Evolutionary conservation across 2,329 filamentous ascomycete species (phyloP).

Genomic region (Chaetomiaceae sp.): DNA sequence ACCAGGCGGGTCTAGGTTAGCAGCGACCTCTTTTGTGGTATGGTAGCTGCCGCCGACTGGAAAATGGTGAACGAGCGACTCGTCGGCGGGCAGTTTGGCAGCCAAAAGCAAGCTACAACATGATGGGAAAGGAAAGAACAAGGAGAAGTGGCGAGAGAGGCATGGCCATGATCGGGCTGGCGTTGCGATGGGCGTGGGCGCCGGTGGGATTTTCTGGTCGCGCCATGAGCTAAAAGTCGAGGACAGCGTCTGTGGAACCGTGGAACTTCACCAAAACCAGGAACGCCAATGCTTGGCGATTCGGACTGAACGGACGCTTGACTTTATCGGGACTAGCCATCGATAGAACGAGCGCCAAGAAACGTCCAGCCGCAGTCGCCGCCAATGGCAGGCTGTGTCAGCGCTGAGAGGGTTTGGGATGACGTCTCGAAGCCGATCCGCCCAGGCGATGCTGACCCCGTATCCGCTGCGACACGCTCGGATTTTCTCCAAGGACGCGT

Average conservation of each 20-base stretch:
- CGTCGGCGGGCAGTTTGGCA: constrained; percentile 1
- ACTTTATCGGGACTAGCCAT: constrained; percentile 1
- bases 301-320: neutral
- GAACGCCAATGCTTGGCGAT: neutral
- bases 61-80: constrained; percentile 12
- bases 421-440: neutral
- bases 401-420: neutral
- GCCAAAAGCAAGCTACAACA: neutral
- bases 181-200: neutral
- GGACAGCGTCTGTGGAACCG: neutral
- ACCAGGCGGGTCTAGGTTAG: neutral
- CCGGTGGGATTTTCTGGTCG: neutral
- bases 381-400: neutral
- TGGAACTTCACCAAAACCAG: neutral
- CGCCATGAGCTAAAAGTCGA: constrained; percentile 4
- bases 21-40: neutral
- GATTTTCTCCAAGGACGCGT: no score
- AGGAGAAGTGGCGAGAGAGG: neutral
- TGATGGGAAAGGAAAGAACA: neutral
- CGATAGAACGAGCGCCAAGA: constrained; percentile 4
- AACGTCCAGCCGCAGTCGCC: neutral
- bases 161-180: neutral
- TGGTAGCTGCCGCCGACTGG: constrained; percentile 3
- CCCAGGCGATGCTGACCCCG: neutral
- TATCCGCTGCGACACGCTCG: neutral